These are phyloP conservation scores for Sistotremastrum suecicum DNA, from an alignment of 768 basidiomycete species.

Conservation along the genomic window DNA sequence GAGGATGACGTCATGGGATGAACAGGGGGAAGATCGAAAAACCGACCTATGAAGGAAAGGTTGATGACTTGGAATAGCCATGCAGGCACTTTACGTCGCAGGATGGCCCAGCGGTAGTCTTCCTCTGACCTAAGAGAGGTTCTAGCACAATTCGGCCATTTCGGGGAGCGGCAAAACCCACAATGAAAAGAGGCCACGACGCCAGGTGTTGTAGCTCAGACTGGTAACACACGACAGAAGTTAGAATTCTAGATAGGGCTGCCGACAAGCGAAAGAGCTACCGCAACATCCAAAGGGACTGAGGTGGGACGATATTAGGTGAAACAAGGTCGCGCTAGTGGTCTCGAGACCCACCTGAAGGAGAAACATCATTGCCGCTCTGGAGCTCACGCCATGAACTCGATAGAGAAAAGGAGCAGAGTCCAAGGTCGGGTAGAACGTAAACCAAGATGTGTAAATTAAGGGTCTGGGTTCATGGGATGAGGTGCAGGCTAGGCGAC, in stretches of 20 bases:
- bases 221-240: conserved; percentile 21
- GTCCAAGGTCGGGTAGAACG: conserved; percentile 50
- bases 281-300: conserved; percentile 51
- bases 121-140: conserved; percentile 46
- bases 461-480: conserved; percentile 28
- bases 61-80: conserved; percentile 49
- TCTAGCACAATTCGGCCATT: neutral
- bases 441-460: conserved; percentile 72
- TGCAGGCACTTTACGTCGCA: conserved; percentile 43
- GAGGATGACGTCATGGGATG: conserved; percentile 1
- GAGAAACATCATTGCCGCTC: conserved; percentile 61
- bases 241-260: conserved; percentile 3
- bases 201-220: conserved; percentile 68
- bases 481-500: conserved; percentile 8
- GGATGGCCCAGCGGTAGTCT: conserved; percentile 83
- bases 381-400: conserved; percentile 38
- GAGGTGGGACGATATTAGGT: conserved; percentile 2
- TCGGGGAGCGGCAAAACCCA: conserved; percentile 19
- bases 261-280: conserved; percentile 7
- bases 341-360: conserved; percentile 32
- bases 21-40: neutral
- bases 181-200: conserved; percentile 70
- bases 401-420: conserved; percentile 44
- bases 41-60: conserved; percentile 55
- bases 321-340: neutral